Conservation (phyloP, 2,329 filamentous ascomycete species). For the Penicillium sp. region DNA sequence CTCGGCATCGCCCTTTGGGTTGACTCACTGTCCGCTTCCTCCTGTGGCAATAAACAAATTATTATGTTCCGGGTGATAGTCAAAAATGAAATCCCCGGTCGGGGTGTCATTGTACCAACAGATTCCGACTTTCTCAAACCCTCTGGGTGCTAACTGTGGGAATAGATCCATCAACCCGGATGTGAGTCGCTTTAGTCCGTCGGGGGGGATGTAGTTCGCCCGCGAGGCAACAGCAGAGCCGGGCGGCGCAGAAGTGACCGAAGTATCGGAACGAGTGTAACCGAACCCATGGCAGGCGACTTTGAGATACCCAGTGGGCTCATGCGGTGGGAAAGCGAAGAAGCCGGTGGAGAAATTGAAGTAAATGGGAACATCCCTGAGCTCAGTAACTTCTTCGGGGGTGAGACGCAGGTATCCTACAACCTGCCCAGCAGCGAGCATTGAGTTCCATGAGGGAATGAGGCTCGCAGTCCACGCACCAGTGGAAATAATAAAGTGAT, state of each 20-base stretch:
- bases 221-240: slow-evolving; percentile 20
- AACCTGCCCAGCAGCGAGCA: slow-evolving; percentile 74
- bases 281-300: slow-evolving; percentile 68
- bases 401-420: slow-evolving; percentile 74
- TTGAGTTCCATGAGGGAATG: slow-evolving; percentile 71
- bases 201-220: slow-evolving; percentile 40
- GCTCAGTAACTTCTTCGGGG: slow-evolving; percentile 62
- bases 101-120: slow-evolving; percentile 75
- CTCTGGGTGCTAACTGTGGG: slow-evolving; percentile 57
- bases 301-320: slow-evolving; percentile 52
- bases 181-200: slow-evolving; percentile 61
- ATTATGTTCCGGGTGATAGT: slow-evolving; percentile 62
- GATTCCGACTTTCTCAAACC: slow-evolving; percentile 60
- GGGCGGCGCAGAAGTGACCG: slow-evolving; percentile 24
- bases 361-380: slow-evolving; percentile 66
- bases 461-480: slow-evolving; percentile 81
- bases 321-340: slow-evolving; percentile 50
- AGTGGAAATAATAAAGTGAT: slow-evolving; percentile 73
- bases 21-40: slow-evolving; percentile 33
- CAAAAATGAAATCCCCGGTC: slow-evolving; percentile 67
- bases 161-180: slow-evolving; percentile 60
- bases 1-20: accelerated
- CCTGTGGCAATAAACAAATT: slow-evolving; percentile 33
- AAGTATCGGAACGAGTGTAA: slow-evolving; percentile 44
- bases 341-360: slow-evolving; percentile 47